Evolutionary conservation across 2,329 filamentous ascomycete species (phyloP).

Genomic region (Aspergillus hiratsukae): DNA sequence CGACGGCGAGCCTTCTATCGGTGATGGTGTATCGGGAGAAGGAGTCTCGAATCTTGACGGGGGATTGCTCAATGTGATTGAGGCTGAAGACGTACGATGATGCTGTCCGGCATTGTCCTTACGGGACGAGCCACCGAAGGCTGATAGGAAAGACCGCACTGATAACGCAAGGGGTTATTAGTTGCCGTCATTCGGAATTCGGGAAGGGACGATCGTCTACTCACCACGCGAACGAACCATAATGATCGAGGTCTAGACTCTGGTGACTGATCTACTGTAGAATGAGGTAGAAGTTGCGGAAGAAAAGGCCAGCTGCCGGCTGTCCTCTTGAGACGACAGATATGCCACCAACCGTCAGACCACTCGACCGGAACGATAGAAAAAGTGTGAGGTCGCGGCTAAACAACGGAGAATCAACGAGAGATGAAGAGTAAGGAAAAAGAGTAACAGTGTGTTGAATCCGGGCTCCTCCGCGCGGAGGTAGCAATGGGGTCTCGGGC

Average conservation of each 20-base stretch:
- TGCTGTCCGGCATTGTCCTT: slow-evolving; percentile 33
- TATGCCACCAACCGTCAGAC: background rate
- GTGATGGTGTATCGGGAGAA: slow-evolving; percentile 34
- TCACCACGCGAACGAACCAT: slow-evolving; percentile 40
- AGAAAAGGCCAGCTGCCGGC: slow-evolving; percentile 14
- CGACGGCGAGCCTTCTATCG: slow-evolving; percentile 35
- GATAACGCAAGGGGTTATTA: slow-evolving; percentile 27
- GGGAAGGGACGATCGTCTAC: slow-evolving; percentile 11
- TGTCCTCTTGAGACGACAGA: background rate
- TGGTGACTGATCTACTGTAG: slow-evolving; percentile 9
- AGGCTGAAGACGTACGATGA: slow-evolving; percentile 19
- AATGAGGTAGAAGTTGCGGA: slow-evolving; percentile 5
- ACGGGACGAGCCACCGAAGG: slow-evolving; percentile 37
- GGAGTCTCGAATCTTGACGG: slow-evolving; percentile 28
- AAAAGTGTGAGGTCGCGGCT: background rate
- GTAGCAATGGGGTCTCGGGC: slow-evolving; percentile 14
- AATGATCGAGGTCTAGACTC: background rate
- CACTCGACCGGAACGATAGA: background rate
- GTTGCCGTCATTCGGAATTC: background rate
- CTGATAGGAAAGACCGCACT: slow-evolving; percentile 87
- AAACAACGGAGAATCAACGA: background rate
- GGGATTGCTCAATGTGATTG: slow-evolving; percentile 17
- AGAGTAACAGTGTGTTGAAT: slow-evolving; percentile 7
- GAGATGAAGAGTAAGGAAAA: background rate
- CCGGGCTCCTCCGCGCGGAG: slow-evolving; percentile 14